These are phyloP conservation scores for Lactarius quietus DNA, from an alignment of 768 basidiomycete genomes.

Conservation along the genomic window DNA sequence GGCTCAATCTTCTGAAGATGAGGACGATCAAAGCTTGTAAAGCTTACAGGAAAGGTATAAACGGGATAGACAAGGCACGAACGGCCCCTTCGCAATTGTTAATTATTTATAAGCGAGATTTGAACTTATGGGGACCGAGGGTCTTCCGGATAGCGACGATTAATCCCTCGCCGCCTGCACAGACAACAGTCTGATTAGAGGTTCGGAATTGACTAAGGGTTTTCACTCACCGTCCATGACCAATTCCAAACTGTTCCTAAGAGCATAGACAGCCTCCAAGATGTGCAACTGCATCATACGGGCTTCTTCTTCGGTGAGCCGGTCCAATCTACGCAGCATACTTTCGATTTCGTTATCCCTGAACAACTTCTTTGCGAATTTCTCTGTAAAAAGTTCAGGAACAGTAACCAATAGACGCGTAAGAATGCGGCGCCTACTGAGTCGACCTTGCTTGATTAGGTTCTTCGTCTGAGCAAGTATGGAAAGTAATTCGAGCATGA, in stretches of 20 bases:
- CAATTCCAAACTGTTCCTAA: not conserved
- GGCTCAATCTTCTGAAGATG: no score
- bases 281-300: not conserved
- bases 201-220: not conserved
- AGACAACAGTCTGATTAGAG: not conserved
- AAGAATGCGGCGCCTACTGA: not conserved
- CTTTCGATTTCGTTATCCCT: not conserved
- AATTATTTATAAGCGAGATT: no score
- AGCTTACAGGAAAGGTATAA: no score
- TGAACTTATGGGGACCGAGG: no score
- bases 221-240: not conserved
- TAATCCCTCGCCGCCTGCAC: not conserved
- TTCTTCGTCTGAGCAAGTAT: not conserved
- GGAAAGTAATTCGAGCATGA: not conserved
- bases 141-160: not conserved
- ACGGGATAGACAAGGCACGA: no score
- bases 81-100: no score
- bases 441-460: not conserved
- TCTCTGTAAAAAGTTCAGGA: constrained; percentile 18
- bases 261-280: not conserved
- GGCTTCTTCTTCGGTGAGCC: not conserved
- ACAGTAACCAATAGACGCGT: no score
- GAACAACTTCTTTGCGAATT: not conserved
- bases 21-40: no score
- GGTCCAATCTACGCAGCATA: not conserved